Evolutionary conservation across 495 filamentous ascomycete genomes (phyloP).

Genomic region (Neurospora intermedia): DNA sequence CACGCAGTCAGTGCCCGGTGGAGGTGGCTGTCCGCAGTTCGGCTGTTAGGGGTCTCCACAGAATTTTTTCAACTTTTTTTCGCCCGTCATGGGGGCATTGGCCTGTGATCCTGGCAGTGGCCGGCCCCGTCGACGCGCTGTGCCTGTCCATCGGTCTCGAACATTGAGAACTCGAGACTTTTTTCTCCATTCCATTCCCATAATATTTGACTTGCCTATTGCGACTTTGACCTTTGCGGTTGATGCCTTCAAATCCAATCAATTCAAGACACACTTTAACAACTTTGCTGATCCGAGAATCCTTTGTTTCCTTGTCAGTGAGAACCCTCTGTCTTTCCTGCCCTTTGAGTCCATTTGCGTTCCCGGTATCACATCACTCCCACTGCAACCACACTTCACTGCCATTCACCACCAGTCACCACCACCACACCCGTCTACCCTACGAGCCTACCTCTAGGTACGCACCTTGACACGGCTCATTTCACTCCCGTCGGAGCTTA

Average conservation of each 20-base stretch:
- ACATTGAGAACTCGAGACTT: background rate
- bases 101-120: constrained; percentile 1
- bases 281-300: background rate
- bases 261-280: background rate
- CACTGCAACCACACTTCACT: background rate
- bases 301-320: background rate
- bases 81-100: constrained; percentile 8
- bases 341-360: background rate
- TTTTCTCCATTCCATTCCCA: constrained; percentile 1
- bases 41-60: constrained; percentile 14
- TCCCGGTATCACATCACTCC: background rate
- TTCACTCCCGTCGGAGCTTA: background rate
- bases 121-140: background rate
- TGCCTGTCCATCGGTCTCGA: background rate
- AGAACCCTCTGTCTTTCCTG: background rate
- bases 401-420: constrained; percentile 5
- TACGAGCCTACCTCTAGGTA: background rate
- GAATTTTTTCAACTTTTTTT: constrained; percentile 19
- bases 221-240: background rate
- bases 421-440: background rate
- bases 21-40: background rate
- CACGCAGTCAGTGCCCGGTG: background rate
- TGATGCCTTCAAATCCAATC: background rate
- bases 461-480: background rate
- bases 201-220: background rate